Conservation (phyloP, 805 yeast genomes). For the Yarrowia sp. region DNA sequence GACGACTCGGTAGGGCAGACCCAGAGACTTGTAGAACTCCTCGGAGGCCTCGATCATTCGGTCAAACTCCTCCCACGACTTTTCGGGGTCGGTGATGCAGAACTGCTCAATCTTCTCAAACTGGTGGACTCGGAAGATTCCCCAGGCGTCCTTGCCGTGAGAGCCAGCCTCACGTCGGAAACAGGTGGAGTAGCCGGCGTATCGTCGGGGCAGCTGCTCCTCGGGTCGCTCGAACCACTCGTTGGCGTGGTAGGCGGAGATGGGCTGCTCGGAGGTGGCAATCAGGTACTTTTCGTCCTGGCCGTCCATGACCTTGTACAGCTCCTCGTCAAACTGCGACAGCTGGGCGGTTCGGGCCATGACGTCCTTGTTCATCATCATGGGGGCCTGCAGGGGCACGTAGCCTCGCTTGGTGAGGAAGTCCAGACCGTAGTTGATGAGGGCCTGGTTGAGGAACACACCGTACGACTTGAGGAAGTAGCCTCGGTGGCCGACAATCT, state of each 20-base stretch:
- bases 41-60: conserved; percentile 91
- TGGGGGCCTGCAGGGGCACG: conserved; percentile 95
- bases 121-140: conserved; percentile 98
- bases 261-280: conserved; percentile 99
- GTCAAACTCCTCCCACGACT: conserved; percentile 97
- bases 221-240: conserved; percentile 99
- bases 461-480: conserved; percentile 94
- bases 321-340: conserved; percentile 96
- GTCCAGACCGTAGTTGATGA: conserved; percentile 92
- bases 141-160: conserved; percentile 99
- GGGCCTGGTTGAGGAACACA: conserved; percentile 96
- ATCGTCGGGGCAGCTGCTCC: conserved; percentile 94
- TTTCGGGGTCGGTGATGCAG: conserved; percentile 94
- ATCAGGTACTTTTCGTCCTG: conserved; percentile 96
- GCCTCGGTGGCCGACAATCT: conserved; percentile 98
- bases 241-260: conserved; percentile 93
- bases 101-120: conserved; percentile 99
- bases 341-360: conserved; percentile 99
- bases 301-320: conserved; percentile 96
- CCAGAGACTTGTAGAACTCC: conserved; percentile 89
- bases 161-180: conserved; percentile 99
- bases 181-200: conserved; percentile 98
- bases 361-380: conserved; percentile 99
- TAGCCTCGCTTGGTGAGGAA: conserved; percentile 82
- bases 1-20: conserved; percentile 95